Percentiles rank a stretch among this genome's conserved stretches.
Conservation (phyloP, 2,329 filamentous ascomycete species). For the Beauveria varroae region DNA sequence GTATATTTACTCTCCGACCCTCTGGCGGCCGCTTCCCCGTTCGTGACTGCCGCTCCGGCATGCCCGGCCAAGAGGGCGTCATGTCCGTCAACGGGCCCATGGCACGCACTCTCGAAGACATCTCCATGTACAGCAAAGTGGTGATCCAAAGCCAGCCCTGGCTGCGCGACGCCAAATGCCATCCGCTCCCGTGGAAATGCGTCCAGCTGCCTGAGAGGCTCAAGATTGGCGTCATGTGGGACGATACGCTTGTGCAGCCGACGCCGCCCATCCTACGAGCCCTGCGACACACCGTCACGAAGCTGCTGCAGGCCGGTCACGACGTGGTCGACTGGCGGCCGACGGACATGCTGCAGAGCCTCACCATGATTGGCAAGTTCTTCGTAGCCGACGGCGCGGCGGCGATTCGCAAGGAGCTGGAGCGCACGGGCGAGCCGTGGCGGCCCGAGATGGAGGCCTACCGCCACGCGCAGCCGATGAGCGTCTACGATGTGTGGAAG, state of each 20-base stretch:
- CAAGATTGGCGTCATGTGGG: conserved; percentile 54
- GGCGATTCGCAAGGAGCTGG: conserved; percentile 31
- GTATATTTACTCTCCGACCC: conserved; percentile 49
- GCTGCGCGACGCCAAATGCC: conserved; percentile 47
- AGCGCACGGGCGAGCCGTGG: conserved; percentile 35
- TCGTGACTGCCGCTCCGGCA: conserved; percentile 42
- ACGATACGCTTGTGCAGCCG: conserved; percentile 57
- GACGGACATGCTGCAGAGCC: conserved; percentile 32
- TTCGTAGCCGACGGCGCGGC: conserved; percentile 40
- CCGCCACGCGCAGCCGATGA: conserved; percentile 27
- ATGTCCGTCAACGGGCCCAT: conserved; percentile 58
- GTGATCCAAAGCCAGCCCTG: conserved; percentile 48
- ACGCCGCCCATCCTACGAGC: conserved; percentile 58
- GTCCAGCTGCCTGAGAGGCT: conserved; percentile 31
- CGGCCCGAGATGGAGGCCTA: conserved; percentile 30
- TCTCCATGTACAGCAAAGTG: conserved; percentile 45
- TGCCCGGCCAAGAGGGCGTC: conserved; percentile 59
- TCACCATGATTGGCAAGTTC: conserved; percentile 33
- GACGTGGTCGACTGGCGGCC: conserved; percentile 46
- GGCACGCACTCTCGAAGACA: conserved; percentile 46
- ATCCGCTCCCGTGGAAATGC: conserved; percentile 50
- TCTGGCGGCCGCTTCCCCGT: conserved; percentile 55
- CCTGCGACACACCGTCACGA: conserved; percentile 36
- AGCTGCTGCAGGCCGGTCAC: conserved; percentile 38
- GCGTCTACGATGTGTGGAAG: conserved; percentile 39